Percentiles rank a stretch among this genome's conserved stretches.
These are phyloP conservation scores for Pseudocercospora eumusae DNA, from an alignment of 2,329 filamentous ascomycete species.

Conservation along the genomic window DNA sequence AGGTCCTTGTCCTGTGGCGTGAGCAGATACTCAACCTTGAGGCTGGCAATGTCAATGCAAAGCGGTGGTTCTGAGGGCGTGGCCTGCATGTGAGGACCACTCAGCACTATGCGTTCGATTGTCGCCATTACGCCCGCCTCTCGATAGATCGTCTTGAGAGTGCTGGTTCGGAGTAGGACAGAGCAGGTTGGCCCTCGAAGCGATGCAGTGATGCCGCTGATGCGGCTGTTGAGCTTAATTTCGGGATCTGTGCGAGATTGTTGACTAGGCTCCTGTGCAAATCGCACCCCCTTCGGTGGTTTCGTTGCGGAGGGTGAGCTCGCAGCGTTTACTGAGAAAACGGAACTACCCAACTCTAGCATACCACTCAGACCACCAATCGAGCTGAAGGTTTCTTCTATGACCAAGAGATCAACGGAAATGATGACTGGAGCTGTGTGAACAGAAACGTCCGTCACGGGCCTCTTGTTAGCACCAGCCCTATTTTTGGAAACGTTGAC, in stretches of 20 bases:
- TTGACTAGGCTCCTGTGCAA: slow-evolving; percentile 48
- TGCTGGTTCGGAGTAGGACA: slow-evolving; percentile 72
- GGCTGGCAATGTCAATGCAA: slow-evolving; percentile 36
- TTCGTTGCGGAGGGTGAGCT: slow-evolving; percentile 40
- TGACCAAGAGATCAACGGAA: slow-evolving; percentile 71
- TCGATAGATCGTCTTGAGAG: slow-evolving; percentile 77
- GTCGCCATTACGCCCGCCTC: slow-evolving; percentile 70
- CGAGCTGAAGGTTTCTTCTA: slow-evolving; percentile 85
- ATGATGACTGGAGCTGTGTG: slow-evolving; percentile 76
- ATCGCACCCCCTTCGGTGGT: slow-evolving; percentile 57
- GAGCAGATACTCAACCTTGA: slow-evolving; percentile 71
- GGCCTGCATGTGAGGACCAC: slow-evolving; percentile 60
- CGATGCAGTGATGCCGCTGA: slow-evolving; percentile 74
- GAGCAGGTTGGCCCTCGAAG: slow-evolving; percentile 78
- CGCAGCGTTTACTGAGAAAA: slow-evolving; percentile 63
- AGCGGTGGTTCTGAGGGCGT: slow-evolving; percentile 31
- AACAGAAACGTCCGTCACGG: slow-evolving; percentile 56
- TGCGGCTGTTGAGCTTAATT: slow-evolving; percentile 70
- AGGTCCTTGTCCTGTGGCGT: slow-evolving; percentile 77
- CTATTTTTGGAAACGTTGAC: slow-evolving; percentile 27
- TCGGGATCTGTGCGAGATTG: slow-evolving; percentile 28
- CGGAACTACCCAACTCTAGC: slow-evolving; percentile 81
- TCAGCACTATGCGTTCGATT: slow-evolving; percentile 72
- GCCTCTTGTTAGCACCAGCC: slow-evolving; percentile 24
- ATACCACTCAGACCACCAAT: slow-evolving; percentile 92